Evolutionary conservation across 805 yeast species (phyloP), one percentile per base, ranked within the genome.

Genomic region (Saturnispora quitensis): DNA sequence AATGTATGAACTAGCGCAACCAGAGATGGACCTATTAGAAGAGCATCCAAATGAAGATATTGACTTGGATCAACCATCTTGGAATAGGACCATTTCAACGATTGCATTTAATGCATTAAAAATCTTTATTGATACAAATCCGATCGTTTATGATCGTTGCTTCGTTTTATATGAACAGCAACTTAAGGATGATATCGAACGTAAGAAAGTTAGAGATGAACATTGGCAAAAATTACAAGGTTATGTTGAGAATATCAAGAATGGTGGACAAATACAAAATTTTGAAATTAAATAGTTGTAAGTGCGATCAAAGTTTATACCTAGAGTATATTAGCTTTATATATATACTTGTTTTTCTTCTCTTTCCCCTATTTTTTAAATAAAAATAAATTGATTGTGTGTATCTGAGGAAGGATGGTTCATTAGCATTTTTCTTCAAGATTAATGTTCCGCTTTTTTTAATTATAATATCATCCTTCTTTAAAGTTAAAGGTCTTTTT

Each of bases 1-100:
- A 2, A 74, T 93, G 57, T 91, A 89, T 67, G 96, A 90, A 67
- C 75, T 90, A 56, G 83, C 95, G 3, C 63, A 64, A 49, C 70
- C 69, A 1, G 69, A 68, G 56, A 52, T 67, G 50, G 68, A 68
- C 45, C 53, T 61, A 38, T 53, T 60, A 33, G 65, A 61, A 53
- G 62, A 62, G 50, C 66, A 63, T 43, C 62, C 60, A 40, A 25
- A 55, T 9, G 58, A 61, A n/a, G 67, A 64, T 5, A 68, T 67
- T 13, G 81, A 74, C 56, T 62, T 73, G 43, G 64, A 64, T 13
- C 81, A 77, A 58, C 63, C 68, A 10, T 91, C 86, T 61, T 93
- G 99, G 99, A 93, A 93, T 68, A 78, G 93, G 61, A 89, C 96
- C 38, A 90, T 93, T 43, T 93, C 91, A 58, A 82, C 88, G 47